Conservation (phyloP, 2,329 filamentous ascomycete species). For the Exophiala aquamarina region DNA sequence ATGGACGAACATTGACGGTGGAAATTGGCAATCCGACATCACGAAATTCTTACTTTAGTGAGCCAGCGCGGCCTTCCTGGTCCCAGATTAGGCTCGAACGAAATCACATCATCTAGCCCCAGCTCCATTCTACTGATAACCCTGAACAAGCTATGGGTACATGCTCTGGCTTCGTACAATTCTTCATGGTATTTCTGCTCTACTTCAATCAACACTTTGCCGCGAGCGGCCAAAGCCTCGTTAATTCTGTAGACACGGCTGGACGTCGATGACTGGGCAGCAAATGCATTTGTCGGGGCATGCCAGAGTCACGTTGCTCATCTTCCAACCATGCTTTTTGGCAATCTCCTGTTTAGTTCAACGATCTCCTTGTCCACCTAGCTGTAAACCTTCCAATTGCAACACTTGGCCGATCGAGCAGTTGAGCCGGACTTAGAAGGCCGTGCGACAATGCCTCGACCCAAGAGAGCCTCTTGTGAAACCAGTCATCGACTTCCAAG, state of each 20-base stretch:
- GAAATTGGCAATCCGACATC: too few relatives aligned
- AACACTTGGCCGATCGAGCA: slow-evolving; percentile 2
- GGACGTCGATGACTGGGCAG: slow-evolving; percentile 52
- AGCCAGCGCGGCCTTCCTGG: too few relatives aligned
- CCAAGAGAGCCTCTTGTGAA: slow-evolving; percentile 25
- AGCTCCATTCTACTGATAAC: too few relatives aligned
- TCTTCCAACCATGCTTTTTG: slow-evolving; percentile 37
- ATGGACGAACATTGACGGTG: too few relatives aligned
- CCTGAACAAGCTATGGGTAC: too few relatives aligned
- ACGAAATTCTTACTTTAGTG: too few relatives aligned
- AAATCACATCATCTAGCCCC: too few relatives aligned
- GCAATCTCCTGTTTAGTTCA: slow-evolving; percentile 44
- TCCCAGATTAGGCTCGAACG: too few relatives aligned
- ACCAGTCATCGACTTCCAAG: too few relatives aligned
- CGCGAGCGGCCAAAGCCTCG: slow-evolving; percentile 44
- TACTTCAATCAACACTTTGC: slow-evolving; percentile 47
- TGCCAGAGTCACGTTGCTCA: slow-evolving; percentile 34
- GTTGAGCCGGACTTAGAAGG: slow-evolving; percentile 13
- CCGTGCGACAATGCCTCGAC: slow-evolving; percentile 26
- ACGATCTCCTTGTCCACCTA: slow-evolving; percentile 43
- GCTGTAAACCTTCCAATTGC: slow-evolving; percentile 5
- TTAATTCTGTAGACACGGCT: slow-evolving; percentile 48
- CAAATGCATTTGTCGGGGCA: slow-evolving; percentile 45
- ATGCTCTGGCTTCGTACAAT: slow-evolving; percentile 35
- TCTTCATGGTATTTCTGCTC: slow-evolving; percentile 52